Evolutionary conservation across 1,284 basidiomycete species (phyloP), one percentile per base, ranked within the genome.

Genomic region (Phellinidium pouzarii): DNA sequence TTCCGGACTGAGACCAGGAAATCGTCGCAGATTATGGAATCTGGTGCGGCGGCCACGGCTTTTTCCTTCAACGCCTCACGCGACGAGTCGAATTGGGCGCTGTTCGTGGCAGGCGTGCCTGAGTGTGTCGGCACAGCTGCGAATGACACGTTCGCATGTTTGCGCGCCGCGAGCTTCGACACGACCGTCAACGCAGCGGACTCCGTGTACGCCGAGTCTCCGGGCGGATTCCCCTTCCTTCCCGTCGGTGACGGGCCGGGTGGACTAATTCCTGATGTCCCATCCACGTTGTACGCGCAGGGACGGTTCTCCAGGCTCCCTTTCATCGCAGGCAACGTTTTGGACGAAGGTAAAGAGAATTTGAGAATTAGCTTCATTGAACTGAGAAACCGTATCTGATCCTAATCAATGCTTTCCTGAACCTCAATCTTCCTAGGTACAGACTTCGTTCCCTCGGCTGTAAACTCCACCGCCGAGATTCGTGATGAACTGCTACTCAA

Each of bases 301-400:
- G 71, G 72, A 0, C 56, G 62, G 5, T 76, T 75, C 55, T 65
- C 72, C 2, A 58, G 62, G 4, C 43, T 78, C 2, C 75, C 77
- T 1, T 74, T 76, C 56, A 76, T 79, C 36, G 64, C 73, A 17
- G 76, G 76, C 4, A 74, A 74, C 1, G 70, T 69, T 54, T 61
- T 72, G 3, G 76, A 78, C 53, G 76, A 78, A 65, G 75, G 76
- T 74, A 38, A 20, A 59, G n/a, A n/a, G n/a, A n/a, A n/a, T n/a
- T n/a, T n/a, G n/a, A n/a, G n/a, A n/a, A n/a, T n/a, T n/a, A n/a
- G n/a, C n/a, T n/a, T n/a, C n/a, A n/a, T n/a, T n/a, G n/a, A n/a
- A n/a, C n/a, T n/a, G n/a, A n/a, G n/a, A n/a, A n/a, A n/a, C n/a
- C n/a, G n/a, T n/a, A n/a, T n/a, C n/a, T n/a, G n/a, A n/a, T n/a